Evolutionary conservation across 1,284 basidiomycete species (phyloP).

Genomic region (Jaminaea rosea): DNA sequence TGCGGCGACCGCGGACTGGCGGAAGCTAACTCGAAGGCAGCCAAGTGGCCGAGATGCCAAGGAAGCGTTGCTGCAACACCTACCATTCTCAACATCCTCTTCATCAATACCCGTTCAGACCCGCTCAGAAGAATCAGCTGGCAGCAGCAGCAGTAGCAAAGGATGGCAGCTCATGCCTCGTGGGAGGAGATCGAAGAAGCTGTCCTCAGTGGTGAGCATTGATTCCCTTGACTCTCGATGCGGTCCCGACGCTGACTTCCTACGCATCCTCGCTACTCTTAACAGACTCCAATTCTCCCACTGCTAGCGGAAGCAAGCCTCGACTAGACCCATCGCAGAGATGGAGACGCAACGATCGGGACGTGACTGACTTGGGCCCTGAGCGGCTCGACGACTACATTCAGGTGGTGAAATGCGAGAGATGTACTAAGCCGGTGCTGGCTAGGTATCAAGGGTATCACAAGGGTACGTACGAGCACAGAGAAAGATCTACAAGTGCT

Average conservation of each 20-base stretch:
- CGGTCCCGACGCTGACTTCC: background rate
- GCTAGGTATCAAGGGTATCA: constrained; percentile 28
- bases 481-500: background rate
- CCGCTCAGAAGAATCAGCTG: too few species aligned
- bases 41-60: too few species aligned
- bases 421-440: constrained; percentile 33
- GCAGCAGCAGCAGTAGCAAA: too few species aligned
- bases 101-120: too few species aligned
- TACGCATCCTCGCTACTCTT: background rate
- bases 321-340: constrained; percentile 21
- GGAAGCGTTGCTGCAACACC: too few species aligned
- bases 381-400: constrained; percentile 36
- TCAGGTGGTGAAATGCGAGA: constrained; percentile 27
- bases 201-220: constrained; percentile 2
- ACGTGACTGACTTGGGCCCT: constrained; percentile 42
- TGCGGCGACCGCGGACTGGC: too few species aligned
- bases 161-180: constrained; percentile 2
- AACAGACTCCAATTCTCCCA: background rate
- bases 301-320: too few species aligned
- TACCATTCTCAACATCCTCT: too few species aligned
- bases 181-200: constrained; percentile 11
- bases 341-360: constrained; percentile 21
- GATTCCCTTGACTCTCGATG: background rate
- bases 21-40: too few species aligned
- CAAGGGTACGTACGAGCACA: constrained; percentile 12